Evolutionary conservation across 768 basidiomycete genomes (phyloP), one percentile per base, ranked within the genome.

Genomic region (Tylopilus sp.): DNA sequence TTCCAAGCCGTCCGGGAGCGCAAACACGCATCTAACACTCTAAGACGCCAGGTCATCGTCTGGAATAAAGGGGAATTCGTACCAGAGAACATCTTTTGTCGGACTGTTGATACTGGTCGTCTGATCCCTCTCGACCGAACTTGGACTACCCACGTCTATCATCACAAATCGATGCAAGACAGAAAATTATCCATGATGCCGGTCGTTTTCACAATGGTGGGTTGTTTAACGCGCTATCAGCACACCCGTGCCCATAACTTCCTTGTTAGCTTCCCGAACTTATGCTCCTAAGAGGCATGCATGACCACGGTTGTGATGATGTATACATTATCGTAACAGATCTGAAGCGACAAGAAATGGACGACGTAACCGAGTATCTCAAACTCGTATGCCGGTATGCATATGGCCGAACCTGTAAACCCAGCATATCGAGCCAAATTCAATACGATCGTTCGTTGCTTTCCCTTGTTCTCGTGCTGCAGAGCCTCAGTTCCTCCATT

Each of bases 131-230:
- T 89, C 59, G 86, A 88, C 75, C 78, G 87, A 52, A 86, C 86
- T 17, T 89, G 87, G 87, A 85, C 83, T 26, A 89, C 86, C 8
- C 85, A 88, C 67, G 83, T 89, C 36, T 88, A 83, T 62, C 85
- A 88, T 65, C 87, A 89, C 53, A 77, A 80, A 53, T 83, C 85
- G 4, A 85, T 88, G 79, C 78, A 81, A 53, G 85, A 87, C 58
- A 76, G 83, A 48, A 84, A 82, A 54, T 66, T 85, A 36, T 81
- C 81, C 22, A 88, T 88, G 85, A 83, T 86, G 78, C 86, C 83
- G 6, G 86, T 89, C 3, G 83, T 89, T 0, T 87, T 86, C 61
- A 88, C 86, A 43, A 87, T 89, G 84, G 87, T 87, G 59, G 57
- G 75, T 64, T 20, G 7, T 18, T 43, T 17, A 26, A 25, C 25